A percentile compares a stretch with the other conserved stretches of the same genome.
Conservation (phyloP, 1,139 yeast genomes). For the Candida pseudoviswanathii region DNA sequence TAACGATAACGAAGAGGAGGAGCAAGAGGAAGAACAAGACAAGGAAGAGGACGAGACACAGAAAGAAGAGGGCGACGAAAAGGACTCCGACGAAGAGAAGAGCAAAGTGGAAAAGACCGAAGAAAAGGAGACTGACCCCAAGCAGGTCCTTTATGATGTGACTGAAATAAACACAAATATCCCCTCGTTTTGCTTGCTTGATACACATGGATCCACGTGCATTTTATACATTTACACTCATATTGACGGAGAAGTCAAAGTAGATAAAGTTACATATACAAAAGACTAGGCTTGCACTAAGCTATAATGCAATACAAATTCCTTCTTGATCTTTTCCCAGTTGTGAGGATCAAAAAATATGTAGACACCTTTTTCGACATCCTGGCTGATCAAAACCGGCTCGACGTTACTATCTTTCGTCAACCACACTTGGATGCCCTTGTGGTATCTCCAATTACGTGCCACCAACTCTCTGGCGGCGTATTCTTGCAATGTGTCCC, state of each 20-base stretch:
- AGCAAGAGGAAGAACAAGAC: constrained; percentile 23
- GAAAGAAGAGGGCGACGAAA: constrained; percentile 15
- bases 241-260: constrained; percentile 82
- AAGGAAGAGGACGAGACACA: constrained; percentile 27
- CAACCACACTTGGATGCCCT: constrained; percentile 93
- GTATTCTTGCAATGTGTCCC: constrained; percentile 89
- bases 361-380: constrained; percentile 93
- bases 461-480: constrained; percentile 88
- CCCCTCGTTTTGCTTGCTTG: constrained; percentile 91
- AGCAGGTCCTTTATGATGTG: constrained; percentile 16
- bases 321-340: constrained; percentile 94
- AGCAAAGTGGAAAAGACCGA: constrained; percentile 7
- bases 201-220: constrained; percentile 75
- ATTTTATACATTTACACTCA: constrained; percentile 84
- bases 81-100: constrained; percentile 9
- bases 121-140: constrained; percentile 13
- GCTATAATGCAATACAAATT: constrained; percentile 68
- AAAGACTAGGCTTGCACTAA: constrained; percentile 61
- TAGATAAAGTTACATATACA: constrained; percentile 82
- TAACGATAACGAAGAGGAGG: constrained; percentile 49
- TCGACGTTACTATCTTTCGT: constrained; percentile 92
- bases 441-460: constrained; percentile 97
- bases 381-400: constrained; percentile 81
- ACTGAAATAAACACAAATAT: constrained; percentile 33
- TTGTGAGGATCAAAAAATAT: constrained; percentile 93